These are phyloP conservation scores for Pichia cabralensis DNA, from an alignment of 805 yeast genomes.

Conservation along the genomic window DNA sequence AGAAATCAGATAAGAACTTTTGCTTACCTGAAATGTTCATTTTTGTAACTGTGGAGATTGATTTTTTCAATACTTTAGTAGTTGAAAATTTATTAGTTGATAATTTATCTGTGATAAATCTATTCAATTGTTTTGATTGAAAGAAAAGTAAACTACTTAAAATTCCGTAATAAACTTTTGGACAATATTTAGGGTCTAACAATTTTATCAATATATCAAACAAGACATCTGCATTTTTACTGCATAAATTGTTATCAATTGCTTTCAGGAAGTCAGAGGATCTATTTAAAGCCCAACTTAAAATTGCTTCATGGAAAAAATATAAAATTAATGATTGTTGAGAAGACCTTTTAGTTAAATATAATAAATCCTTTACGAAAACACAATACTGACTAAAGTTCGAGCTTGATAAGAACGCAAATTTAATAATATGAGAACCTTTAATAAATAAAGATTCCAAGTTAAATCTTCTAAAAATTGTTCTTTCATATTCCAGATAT, in stretches of 20 bases:
- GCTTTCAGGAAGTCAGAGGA: constrained; percentile 33
- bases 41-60: constrained; percentile 13
- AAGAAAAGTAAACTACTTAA: constrained; percentile 27
- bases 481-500: constrained; percentile 27
- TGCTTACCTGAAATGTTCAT: constrained; percentile 15
- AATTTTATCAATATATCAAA: constrained; percentile 27
- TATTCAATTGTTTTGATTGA: constrained; percentile 24
- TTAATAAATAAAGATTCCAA: constrained; percentile 30
- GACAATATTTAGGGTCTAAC: constrained; percentile 22
- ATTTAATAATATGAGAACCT: constrained; percentile 36
- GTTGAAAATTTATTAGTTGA: constrained; percentile 15
- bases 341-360: constrained; percentile 31
- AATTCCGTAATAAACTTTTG: constrained; percentile 23
- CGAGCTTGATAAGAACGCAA: constrained; percentile 31
- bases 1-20: constrained; percentile 19
- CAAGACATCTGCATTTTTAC: constrained; percentile 24
- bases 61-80: constrained; percentile 16
- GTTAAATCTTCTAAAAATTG: constrained; percentile 22
- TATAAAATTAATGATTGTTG: constrained; percentile 36
- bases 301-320: constrained; percentile 36
- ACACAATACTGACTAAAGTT: constrained; percentile 30
- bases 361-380: constrained; percentile 28
- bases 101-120: constrained; percentile 17
- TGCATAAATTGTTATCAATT: constrained; percentile 8
- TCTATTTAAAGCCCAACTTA: constrained; percentile 41